Base-by-base conservation (phyloP, 2,329 filamentous ascomycete genomes). In the Fusarium robinianum region DNA sequence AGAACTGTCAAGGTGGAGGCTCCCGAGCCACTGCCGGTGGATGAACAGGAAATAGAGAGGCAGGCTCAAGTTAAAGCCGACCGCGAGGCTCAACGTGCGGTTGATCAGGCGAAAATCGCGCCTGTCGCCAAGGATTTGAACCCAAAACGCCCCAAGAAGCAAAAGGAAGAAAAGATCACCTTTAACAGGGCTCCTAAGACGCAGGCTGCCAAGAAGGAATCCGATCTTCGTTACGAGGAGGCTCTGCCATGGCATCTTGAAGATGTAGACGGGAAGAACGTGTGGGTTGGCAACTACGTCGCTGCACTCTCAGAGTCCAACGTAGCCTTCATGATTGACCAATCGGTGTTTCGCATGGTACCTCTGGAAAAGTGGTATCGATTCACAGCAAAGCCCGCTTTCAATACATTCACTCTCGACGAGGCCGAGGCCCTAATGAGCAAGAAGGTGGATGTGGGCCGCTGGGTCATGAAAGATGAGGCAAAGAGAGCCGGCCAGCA, bases 361-460 rank as follows among this genome's bases (percentile, higher is more conserved):
- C 95, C 95, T 0, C 72, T 97, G 12, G 92, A 99, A 69, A 96
- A 96, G 63, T 96, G 88, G 85, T 99, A 99, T 72, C 87, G 83
- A 42, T 95, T 96, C 64, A 84, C 80, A 4, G 78, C 85, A 29
- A 92, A 92, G 65, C 87, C 89, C 41, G 81, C 85, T 8, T 92
- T 94, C 63, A 84, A 86, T 63, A 79, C 83, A 0, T 81, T 91
- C 66, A 85, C 83, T 1, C 83, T 91, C 8, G 91, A 96, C 51
- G 85, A 96, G 64, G 89, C 88, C 0, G 91, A 97, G 65, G 85
- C 85, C 41, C 77, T 84, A 43, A 90, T 95, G 85, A 83, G 79
- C 46, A 87, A 88, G 67, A 90, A 90, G 66, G 78, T 83, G 33
- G 85, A 85, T 46, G 81, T 87, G 32, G 84, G 87, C 14, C 80